Evolutionary conservation across 129 eudicot genomes (phyloP), one percentile per base, ranked within the genome.

Genomic region (Flaveria sonorensis): DNA sequence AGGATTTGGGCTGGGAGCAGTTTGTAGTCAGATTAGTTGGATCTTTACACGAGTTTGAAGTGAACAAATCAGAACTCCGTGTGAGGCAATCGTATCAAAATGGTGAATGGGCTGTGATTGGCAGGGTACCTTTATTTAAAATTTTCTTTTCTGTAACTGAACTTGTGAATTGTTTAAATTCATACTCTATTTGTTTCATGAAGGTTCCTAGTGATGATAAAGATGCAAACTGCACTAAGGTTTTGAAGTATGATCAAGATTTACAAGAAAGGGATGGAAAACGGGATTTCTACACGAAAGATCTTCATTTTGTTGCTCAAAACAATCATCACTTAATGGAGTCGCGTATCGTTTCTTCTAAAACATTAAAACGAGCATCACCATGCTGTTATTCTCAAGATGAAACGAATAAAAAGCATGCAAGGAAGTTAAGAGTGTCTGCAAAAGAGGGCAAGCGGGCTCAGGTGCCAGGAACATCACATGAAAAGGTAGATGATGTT

Each of bases 11-110:
- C 19, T 46, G 80, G 36, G 80, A 84, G 60, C 72, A 68, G 23
- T 86, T 79, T 84, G 42, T 85, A 64, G 96, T 93, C 11, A 88
- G 91, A 83, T 76, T 90, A 60, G 82, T 86, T 78, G 98, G 97
- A 42, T 87, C 84, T 40, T 73, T 68, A 14, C 59, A 55, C 9
- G 91, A 85, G 69, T 67, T 87, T 46, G 74, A 72, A 64, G 85
- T 85, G 30, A 72, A 57, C 62, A 83, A 76, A 71, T 52, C 70
- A 64, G 80, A 87, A 68, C 72, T 88, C 52, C 86, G 92, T 65
- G 81, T 79, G 65, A 82, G 92, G 20, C 98, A 90, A 77, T 85
- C 86, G 50, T 90, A 97, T 96, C 85, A 80, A 46, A 79, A 89
- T 74, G 86, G 79, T 13, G 75, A 82, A 74, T 93, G 98, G 97